Evolutionary conservation across 192 early-diverging fungal genomes (phyloP), one percentile per base, ranked within the genome.

Genomic region (Phlyctochytrium arcticum): DNA sequence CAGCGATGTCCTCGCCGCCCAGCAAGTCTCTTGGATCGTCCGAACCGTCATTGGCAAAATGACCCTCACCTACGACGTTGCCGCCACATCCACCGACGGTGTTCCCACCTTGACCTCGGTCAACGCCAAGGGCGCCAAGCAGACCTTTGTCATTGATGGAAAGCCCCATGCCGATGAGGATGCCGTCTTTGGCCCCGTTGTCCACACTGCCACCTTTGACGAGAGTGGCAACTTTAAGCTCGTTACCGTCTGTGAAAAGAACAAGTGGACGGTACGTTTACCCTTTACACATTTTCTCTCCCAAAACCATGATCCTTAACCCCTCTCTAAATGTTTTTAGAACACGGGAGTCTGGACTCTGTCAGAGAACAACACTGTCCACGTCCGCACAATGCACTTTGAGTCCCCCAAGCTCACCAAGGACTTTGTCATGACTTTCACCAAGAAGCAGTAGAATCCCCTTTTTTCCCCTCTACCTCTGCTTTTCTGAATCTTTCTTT

Each of bases 41-140:
- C 53, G 54, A 17, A 66, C 55, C 36, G 64, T 66, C 54, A 66
- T 66, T 32, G 51, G 36, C 54, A 66, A 66, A 36, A 57, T 66
- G 64, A 66, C 64, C 24, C 23, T 66, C 64, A 66, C 64, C 36
- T 66, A 66, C 64, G 54, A 55, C 54, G 57, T 66, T 31, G 10
- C 64, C 54, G 54, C 35, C 1, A 36, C 35, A 6, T 15, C 21
- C 2, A 26, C 23, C 26, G 27, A 42, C 27, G 62, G 54, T 1
- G 47, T 48, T 46, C 10, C 42, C 31, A 37, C 47, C 54, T 33
- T 66, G 36, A 6, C 27, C 36, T 15, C 64, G 5, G 36, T 66
- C 64, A 66, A 66, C 64, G 53, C 64, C 64, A 66, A 66, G 64
- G 64, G 64, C n/a, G 54, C 7, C 54, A 57, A 66, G 64, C 64